Evolutionary conservation across 2,329 filamentous ascomycete species (phyloP).

Genomic region (Beauveria sp.): DNA sequence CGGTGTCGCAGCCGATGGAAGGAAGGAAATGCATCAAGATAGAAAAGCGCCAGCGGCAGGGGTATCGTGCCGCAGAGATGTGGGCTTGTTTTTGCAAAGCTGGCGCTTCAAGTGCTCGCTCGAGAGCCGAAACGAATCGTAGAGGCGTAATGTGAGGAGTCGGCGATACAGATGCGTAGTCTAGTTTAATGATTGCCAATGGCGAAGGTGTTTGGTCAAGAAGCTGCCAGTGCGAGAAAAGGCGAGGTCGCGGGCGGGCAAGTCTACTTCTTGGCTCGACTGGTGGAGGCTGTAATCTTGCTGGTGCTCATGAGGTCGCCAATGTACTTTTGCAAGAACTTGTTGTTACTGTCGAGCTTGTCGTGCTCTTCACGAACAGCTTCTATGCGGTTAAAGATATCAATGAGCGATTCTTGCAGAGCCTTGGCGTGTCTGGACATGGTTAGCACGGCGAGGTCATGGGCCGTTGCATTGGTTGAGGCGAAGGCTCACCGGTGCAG

Average conservation of each 20-base stretch:
- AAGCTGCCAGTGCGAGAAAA: not conserved
- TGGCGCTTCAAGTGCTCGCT: constrained; percentile 10
- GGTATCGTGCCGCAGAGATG: constrained; percentile 8
- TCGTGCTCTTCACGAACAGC: constrained; percentile 91
- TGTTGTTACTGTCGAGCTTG: constrained; percentile 94
- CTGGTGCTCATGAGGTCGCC: constrained; percentile 88
- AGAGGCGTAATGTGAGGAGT: not conserved
- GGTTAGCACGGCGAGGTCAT: not conserved
- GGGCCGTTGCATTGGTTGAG: constrained; percentile 7
- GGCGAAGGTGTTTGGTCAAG: too few relatives aligned
- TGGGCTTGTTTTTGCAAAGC: constrained; percentile 3
- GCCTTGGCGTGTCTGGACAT: constrained; percentile 72
- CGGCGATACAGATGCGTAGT: not conserved
- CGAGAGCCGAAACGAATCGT: constrained; percentile 1
- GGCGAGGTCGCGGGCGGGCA: not conserved
- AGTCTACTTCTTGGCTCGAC: constrained; percentile 45
- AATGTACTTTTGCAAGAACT: constrained; percentile 96
- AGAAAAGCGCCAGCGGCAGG: constrained; percentile 9
- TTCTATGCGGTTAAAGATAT: constrained; percentile 89
- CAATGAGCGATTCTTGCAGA: constrained; percentile 81
- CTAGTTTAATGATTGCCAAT: not conserved
- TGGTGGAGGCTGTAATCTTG: constrained; percentile 56
- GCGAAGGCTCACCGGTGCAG: constrained; percentile 42
- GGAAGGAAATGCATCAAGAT: not conserved
- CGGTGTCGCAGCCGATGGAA: not conserved